Conservation (phyloP, 179 eudicot genomes). For the Gypsophila paniculata region DNA sequence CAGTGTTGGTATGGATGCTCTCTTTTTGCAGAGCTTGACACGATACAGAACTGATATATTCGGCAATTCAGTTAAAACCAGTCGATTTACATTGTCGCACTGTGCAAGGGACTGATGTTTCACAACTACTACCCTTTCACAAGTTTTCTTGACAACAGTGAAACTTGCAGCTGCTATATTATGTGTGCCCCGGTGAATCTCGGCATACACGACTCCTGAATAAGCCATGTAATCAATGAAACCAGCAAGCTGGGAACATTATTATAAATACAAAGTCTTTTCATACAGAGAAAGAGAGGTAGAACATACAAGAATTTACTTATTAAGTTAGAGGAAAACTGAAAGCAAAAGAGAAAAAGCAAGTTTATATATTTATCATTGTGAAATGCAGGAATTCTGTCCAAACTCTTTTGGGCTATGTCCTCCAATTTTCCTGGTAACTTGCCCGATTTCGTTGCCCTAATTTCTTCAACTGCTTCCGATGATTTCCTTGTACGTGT, state of each 20-base stretch:
- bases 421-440: slow-evolving; percentile 20
- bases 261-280: slow-evolving; percentile 24
- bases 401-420: slow-evolving; percentile 28
- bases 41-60: no score
- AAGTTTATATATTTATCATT: slow-evolving; percentile 4
- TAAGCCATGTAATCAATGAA: not conserved
- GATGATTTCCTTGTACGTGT: slow-evolving; percentile 51
- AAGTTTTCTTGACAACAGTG: no score
- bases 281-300: slow-evolving; percentile 10
- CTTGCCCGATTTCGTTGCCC: not conserved
- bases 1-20: no score
- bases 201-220: no score
- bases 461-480: slow-evolving; percentile 52
- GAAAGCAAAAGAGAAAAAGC: slow-evolving; percentile 20
- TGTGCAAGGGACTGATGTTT: no score
- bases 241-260: not conserved
- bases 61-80: no score
- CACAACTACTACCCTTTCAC: no score
- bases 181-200: no score
- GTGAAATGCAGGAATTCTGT: slow-evolving; percentile 24
- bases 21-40: no score
- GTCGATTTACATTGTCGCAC: no score
- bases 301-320: slow-evolving; percentile 30
- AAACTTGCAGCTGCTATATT: no score
- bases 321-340: slow-evolving; percentile 20